phyloP scores from a whole-genome alignment of 495 filamentous ascomycete genomes.

The Penicillium waksmanii region DNA sequence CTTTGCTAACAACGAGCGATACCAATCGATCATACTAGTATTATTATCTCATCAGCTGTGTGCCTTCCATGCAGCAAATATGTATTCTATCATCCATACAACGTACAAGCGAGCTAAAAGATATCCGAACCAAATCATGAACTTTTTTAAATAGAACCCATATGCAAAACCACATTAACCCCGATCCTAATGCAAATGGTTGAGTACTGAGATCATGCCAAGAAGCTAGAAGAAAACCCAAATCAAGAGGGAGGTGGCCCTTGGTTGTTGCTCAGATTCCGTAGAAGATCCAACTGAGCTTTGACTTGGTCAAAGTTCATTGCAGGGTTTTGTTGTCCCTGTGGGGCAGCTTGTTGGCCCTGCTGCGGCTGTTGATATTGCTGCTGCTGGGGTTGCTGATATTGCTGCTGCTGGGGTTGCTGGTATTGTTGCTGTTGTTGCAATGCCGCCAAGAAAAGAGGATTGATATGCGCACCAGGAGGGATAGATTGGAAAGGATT shows the following conservation, averaged over 20 bases:
- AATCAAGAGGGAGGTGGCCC: constrained; percentile 41
- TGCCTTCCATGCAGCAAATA: constrained; percentile 16
- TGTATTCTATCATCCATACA: constrained; percentile 23
- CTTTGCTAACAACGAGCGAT: constrained; percentile 3
- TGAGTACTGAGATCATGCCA: constrained; percentile 20
- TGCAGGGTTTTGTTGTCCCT: too few species aligned
- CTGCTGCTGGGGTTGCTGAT: constrained; percentile 46
- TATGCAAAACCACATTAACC: constrained; percentile 16
- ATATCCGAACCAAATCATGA: constrained; percentile 9
- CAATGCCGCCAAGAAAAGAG: constrained; percentile 60
- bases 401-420: constrained; percentile 40
- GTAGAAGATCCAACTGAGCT: constrained; percentile 52
- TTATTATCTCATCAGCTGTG: constrained; percentile 2
- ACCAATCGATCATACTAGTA: constrained; percentile 8
- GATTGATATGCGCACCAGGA: constrained; percentile 66
- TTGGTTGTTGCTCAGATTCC: constrained; percentile 44
- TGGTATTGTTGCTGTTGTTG: constrained; percentile 48
- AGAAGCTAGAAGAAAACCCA: constrained; percentile 17
- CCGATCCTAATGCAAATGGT: constrained; percentile 37
- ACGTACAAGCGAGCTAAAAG: constrained; percentile 1
- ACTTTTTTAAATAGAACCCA: constrained; percentile 19
- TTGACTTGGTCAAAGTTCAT: constrained; percentile 51
- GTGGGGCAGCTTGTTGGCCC: too few species aligned
- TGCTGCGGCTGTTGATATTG: background rate
- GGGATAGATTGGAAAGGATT: constrained; percentile 43